Evolutionary conservation across 768 basidiomycete genomes (phyloP), one percentile per base, ranked within the genome.

Genomic region (Amanita brunnescens): DNA sequence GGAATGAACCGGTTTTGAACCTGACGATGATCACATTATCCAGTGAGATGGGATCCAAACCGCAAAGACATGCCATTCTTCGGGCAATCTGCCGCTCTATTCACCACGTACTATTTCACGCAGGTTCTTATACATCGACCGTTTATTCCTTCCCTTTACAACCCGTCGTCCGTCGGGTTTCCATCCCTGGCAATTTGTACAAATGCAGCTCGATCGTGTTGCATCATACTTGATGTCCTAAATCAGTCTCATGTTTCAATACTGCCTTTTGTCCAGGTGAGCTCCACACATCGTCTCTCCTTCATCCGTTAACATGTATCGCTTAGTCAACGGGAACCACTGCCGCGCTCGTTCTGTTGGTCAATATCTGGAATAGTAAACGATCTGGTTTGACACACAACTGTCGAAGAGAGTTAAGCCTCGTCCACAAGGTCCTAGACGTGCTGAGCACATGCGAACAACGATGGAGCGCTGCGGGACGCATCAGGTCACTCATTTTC

Each of bases 141-240:
- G 2, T 90, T 87, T 64, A 83, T 92, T 51, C 85, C 86, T 0
- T 77, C 77, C 0, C 77, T 80, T 2, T 68, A 74, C 40, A 80
- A 80, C 51, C 73, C 64, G 8, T 57, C 58, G 7, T 61, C 66
- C 5, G 54, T 63, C 1, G 60, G 65, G 0, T 74, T 83, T 45
- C 82, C 85, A 68, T 59, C 88, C 0, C 70, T 91, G 29, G 86
- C 87, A 0, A 91, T 92, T 48, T 91, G 89, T 63, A 81, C 84
- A n/a, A 91, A 91, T 54, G 82, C 91, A 0, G 86, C 91, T 1
- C 73, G 87, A 6, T 87, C 86, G 1, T 83, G 78, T 53, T 78
- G 77, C 34, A 86, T 85, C 60, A 75, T 92, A 24, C 63, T 86
- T 16, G 87, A 90, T 66, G 55, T 67, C 47, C 68, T 71, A 55